Evolutionary conservation across 2,329 filamentous ascomycete species (phyloP).

Genomic region (Pyricularia sp.): DNA sequence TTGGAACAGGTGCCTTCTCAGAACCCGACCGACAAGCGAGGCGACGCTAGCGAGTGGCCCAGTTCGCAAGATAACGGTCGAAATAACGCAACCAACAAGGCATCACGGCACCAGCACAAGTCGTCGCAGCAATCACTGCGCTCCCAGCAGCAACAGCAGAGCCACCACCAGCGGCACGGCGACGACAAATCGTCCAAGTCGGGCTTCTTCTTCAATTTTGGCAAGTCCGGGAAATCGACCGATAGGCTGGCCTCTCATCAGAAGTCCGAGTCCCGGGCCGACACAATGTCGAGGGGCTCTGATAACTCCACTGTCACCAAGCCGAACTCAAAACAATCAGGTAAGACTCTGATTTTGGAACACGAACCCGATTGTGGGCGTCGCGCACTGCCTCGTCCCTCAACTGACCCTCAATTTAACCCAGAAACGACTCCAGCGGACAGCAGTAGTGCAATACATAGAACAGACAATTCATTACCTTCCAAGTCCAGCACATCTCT

Average conservation of each 20-base stretch:
- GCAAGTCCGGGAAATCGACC: constrained; percentile 33
- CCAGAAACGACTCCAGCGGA: constrained; percentile 1
- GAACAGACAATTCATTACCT: constrained; percentile 29
- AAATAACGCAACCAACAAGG: constrained; percentile 15
- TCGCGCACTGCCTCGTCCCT: background rate
- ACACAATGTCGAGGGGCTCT: constrained; percentile 26
- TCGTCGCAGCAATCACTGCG: constrained; percentile 15
- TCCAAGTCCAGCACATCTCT: constrained; percentile 44
- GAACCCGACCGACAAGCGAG: constrained; percentile 4
- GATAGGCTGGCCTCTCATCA: constrained; percentile 23
- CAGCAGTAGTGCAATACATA: constrained; percentile 24
- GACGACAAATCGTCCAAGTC: constrained; percentile 28
- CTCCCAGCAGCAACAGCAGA: constrained; percentile 9
- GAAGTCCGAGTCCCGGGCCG: constrained; percentile 25
- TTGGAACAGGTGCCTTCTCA: constrained; percentile 14
- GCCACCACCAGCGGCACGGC: constrained; percentile 18
- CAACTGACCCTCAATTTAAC: background rate
- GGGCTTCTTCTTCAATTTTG: constrained; percentile 42
- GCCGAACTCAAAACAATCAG: constrained; percentile 21
- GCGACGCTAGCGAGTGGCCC: constrained; percentile 1
- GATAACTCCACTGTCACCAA: constrained; percentile 19
- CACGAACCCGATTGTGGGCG: background rate
- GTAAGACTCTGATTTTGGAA: constrained; percentile 13
- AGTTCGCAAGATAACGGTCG: constrained; percentile 7
- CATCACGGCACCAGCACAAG: constrained; percentile 12